A percentile compares a stretch with the other conserved stretches of the same genome.
Evolutionary conservation across 371 early-diverging fungal genomes (phyloP).

Genomic region (Mucor irregularis): DNA sequence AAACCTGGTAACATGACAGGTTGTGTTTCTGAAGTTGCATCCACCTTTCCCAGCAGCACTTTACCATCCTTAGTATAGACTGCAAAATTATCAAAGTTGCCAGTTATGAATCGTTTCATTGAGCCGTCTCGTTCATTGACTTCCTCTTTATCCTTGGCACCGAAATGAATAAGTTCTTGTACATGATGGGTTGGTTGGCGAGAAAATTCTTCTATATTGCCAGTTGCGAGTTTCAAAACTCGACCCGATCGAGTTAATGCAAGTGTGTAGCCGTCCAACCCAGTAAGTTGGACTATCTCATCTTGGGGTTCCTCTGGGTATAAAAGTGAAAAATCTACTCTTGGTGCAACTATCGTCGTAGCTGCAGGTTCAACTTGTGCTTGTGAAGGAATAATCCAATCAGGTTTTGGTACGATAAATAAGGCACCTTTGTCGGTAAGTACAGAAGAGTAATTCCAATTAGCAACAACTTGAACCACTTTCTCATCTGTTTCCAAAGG

Average conservation of each 20-base stretch:
- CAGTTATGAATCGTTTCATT: slow-evolving; percentile 21
- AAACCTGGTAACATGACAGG: slow-evolving; percentile 5
- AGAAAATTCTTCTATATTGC: not conserved
- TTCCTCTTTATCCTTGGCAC: slow-evolving; percentile 1
- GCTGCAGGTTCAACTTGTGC: not conserved
- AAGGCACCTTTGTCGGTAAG: slow-evolving; percentile 30
- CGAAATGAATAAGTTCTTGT: slow-evolving; percentile 10
- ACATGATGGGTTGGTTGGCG: not conserved
- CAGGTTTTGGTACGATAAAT: slow-evolving; percentile 27
- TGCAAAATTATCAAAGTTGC: slow-evolving; percentile 21
- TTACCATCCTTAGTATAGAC: slow-evolving; percentile 23
- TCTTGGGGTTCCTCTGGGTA: slow-evolving; percentile 1
- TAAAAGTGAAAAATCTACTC: not conserved
- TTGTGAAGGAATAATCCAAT: slow-evolving; percentile 1
- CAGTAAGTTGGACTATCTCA: slow-evolving; percentile 24
- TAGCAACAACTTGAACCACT: slow-evolving; percentile 37
- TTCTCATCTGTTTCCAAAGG: not conserved
- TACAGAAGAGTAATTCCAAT: slow-evolving; percentile 31
- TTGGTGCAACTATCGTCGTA: not conserved
- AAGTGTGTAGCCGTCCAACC: slow-evolving; percentile 17
- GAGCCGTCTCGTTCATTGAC: slow-evolving; percentile 1
- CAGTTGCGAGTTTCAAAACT: slow-evolving; percentile 15
- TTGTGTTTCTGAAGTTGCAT: not conserved
- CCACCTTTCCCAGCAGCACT: slow-evolving; percentile 16
- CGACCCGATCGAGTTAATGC: slow-evolving; percentile 20